These are phyloP conservation scores for Hemisphaericaspora subhashii DNA, from an alignment of 1,139 yeast genomes.

Conservation along the genomic window DNA sequence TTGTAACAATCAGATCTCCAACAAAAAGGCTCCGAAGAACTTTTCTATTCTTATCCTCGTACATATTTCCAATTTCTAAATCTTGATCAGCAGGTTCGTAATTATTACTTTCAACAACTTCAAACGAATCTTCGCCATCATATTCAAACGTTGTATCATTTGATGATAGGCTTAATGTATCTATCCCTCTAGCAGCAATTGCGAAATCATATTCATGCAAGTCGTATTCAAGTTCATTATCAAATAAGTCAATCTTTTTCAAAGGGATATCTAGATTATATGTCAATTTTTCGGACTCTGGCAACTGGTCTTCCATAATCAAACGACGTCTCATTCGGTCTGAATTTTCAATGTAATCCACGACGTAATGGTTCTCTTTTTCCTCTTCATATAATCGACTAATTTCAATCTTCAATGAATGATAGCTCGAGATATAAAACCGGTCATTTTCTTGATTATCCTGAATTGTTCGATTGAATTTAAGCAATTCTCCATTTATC, in stretches of 20 bases:
- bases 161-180: slow-evolving; percentile 27
- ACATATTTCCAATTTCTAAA: slow-evolving; percentile 23
- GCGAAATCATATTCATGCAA: slow-evolving; percentile 20
- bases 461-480: slow-evolving; percentile 53
- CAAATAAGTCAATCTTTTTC: slow-evolving; percentile 21
- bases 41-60: slow-evolving; percentile 72
- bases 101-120: slow-evolving; percentile 20
- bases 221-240: slow-evolving; percentile 1
- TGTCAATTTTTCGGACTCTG: slow-evolving; percentile 44
- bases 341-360: slow-evolving; percentile 68
- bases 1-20: slow-evolving; percentile 67
- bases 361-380: slow-evolving; percentile 33
- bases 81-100: slow-evolving; percentile 37
- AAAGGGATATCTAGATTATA: slow-evolving; percentile 43
- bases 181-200: slow-evolving; percentile 22
- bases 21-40: slow-evolving; percentile 65
- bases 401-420: slow-evolving; percentile 44
- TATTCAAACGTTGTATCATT: slow-evolving; percentile 18
- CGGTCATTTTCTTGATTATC: slow-evolving; percentile 62
- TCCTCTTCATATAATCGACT: slow-evolving; percentile 33
- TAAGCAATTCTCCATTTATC: slow-evolving; percentile 47
- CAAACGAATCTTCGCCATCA: slow-evolving; percentile 34
- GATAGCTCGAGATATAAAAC: slow-evolving; percentile 50
- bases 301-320: slow-evolving; percentile 50
- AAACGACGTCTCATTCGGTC: slow-evolving; percentile 64